Base-by-base conservation (phyloP, 176 grass and related monocot genomes). In the Dactylis glomerata region DNA sequence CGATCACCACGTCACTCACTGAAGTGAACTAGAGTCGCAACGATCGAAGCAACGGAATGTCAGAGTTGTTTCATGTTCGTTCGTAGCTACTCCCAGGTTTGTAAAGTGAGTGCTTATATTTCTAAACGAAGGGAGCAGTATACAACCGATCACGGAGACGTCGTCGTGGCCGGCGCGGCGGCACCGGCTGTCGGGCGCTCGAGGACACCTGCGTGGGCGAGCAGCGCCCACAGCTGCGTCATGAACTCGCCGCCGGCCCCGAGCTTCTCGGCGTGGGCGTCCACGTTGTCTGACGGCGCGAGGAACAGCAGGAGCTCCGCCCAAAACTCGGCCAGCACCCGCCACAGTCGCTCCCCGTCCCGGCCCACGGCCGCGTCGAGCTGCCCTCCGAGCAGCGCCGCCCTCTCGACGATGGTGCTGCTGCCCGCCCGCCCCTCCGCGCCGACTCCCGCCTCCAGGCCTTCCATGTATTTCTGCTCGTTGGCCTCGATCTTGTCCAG, bases 191-290 rank as follows among this genome's bases (percentile, higher is more conserved):
- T 19, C 62, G 83, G 79, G 13, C 88, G 56, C 50, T 87, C 84
- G 3, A 87, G 79, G 46, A 90, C 68, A 37, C 84, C 89, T 13
- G 89, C 89, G 38, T 90, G 89, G 20, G 58, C 54, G 23, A 90
- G 80, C 58, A 90, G 75, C 58, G 19, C 84, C 89, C 89, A 84
- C 0, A 90, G 49, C 81, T 90, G 84, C 80, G 89, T 90, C 84
- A 87, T 90, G 80, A 90, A 90, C 80, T 87, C 89, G 30, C 84
- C 80, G n/a, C 84, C 84, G 58, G 84, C 84, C 75, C 80, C 81
- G 17, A 90, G 89, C 84, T 68, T 80, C 47, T 90, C 89, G 28
- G 58, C 84, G 38, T 87, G 89, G 47, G 68, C 41, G 75, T 87
- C 89, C 68, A 90, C 89, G 57, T 90, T 84, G 40, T 90, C 81